Evolutionary conservation across 208 protist genomes (phyloP).

Genomic region (Trypanosoma theileri): DNA sequence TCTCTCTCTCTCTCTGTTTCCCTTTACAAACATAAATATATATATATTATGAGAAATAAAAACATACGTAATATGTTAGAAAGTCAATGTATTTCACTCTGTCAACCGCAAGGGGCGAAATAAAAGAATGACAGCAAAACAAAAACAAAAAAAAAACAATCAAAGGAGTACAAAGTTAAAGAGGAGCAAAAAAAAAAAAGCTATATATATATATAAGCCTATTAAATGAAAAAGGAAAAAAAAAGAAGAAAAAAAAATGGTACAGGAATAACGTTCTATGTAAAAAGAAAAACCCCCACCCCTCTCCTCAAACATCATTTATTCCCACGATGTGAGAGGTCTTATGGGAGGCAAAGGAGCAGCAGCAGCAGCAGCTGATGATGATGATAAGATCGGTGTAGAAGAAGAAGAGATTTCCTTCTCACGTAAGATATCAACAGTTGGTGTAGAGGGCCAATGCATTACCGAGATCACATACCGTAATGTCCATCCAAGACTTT

Average conservation of each 20-base stretch:
- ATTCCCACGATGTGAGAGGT: conserved; percentile 46
- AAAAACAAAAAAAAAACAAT: not conserved
- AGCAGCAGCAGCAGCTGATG: no score
- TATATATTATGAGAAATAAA: no score
- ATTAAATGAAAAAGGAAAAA: conserved; percentile 1
- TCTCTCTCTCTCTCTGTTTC: no score
- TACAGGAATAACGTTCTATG: not conserved
- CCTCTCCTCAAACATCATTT: conserved; percentile 2
- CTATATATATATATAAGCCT: not conserved
- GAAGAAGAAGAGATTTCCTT: not conserved
- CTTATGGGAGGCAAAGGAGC: not conserved
- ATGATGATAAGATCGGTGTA: no score
- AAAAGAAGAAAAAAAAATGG: conserved; percentile 6
- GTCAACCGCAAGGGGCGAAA: no score
- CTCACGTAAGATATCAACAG: not conserved
- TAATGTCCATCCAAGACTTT: conserved; percentile 11
- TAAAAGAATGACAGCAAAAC: not conserved
- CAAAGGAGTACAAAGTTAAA: not conserved
- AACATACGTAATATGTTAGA: no score
- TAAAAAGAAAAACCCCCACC: conserved; percentile 23
- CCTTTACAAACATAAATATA: no score
- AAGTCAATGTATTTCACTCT: no score
- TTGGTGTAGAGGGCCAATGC: conserved; percentile 1
- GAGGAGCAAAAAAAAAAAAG: not conserved
- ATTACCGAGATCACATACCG: conserved; percentile 7